These are phyloP conservation scores for Cenchrus fungigraminus DNA, from an alignment of 176 grass and related monocot species.

Conservation along the genomic window DNA sequence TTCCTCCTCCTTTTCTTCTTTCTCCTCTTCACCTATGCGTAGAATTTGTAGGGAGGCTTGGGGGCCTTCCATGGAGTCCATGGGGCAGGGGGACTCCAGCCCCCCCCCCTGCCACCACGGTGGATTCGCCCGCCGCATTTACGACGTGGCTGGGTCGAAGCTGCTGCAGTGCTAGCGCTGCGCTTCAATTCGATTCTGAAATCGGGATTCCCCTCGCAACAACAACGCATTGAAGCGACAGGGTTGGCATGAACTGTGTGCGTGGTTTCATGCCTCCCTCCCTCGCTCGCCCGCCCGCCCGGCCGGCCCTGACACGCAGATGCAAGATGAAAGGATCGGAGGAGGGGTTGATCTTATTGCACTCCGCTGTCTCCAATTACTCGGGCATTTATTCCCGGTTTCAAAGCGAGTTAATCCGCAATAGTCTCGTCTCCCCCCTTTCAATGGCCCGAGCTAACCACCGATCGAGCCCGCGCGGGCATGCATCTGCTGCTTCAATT, in stretches of 20 bases:
- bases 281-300: background rate
- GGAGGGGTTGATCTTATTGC: constrained; percentile 48
- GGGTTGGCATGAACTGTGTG: constrained; percentile 62
- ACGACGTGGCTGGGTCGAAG: constrained; percentile 33
- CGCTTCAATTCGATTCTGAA: constrained; percentile 34
- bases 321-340: background rate
- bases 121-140: no score
- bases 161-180: background rate
- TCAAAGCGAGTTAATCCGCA: constrained; percentile 89
- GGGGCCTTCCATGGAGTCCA: no score
- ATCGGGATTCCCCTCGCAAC: constrained; percentile 2
- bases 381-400: constrained; percentile 84
- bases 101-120: no score
- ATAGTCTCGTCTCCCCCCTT: constrained; percentile 79
- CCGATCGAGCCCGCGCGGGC: background rate
- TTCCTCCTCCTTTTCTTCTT: no score
- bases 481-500: background rate
- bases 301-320: constrained; percentile 32
- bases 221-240: constrained; percentile 70
- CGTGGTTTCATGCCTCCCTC: constrained; percentile 32
- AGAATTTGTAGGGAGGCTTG: no score
- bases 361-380: constrained; percentile 95
- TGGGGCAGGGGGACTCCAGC: no score
- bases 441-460: constrained; percentile 87
- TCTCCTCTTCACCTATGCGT: no score